Evolutionary conservation across 208 protist species (phyloP).

Genomic region (Jaenimonas drosophilae): DNA sequence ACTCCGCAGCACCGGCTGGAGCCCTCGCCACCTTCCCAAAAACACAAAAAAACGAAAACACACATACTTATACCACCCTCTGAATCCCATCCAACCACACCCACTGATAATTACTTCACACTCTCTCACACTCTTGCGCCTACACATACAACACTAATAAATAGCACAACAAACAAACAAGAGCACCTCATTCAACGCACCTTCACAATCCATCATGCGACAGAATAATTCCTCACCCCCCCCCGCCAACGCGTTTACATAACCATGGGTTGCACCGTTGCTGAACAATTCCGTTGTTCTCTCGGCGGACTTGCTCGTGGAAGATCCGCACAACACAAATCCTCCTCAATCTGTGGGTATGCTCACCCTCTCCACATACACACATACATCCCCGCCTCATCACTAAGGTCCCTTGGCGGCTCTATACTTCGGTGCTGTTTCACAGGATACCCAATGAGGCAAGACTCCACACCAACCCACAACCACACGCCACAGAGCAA

Average conservation of each 20-base stretch:
- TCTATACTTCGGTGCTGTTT: constrained; percentile 21
- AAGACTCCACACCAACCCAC: constrained; percentile 6
- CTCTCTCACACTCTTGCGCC: too few species aligned
- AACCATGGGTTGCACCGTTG: constrained; percentile 15
- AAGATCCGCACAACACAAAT: too few species aligned
- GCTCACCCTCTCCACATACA: too few species aligned
- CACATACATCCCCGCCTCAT: constrained; percentile 3
- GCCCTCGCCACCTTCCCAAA: too few species aligned
- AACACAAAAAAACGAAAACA: background rate
- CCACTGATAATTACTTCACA: background rate
- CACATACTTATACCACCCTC: background rate
- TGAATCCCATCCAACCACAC: background rate
- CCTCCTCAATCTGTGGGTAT: too few species aligned
- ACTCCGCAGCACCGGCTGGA: too few species aligned
- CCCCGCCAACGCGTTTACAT: background rate
- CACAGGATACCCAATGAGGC: constrained; percentile 24
- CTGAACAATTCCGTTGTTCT: constrained; percentile 7
- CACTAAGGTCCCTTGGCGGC: constrained; percentile 21
- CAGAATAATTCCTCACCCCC: background rate
- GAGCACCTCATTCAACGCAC: background rate
- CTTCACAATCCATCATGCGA: background rate
- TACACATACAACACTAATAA: constrained; percentile 1
- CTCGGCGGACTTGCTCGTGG: constrained; percentile 23
- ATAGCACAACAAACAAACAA: background rate
- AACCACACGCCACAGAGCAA: background rate